Conservation (phyloP, 495 filamentous ascomycete genomes). For the Aeminium ludgeri region DNA sequence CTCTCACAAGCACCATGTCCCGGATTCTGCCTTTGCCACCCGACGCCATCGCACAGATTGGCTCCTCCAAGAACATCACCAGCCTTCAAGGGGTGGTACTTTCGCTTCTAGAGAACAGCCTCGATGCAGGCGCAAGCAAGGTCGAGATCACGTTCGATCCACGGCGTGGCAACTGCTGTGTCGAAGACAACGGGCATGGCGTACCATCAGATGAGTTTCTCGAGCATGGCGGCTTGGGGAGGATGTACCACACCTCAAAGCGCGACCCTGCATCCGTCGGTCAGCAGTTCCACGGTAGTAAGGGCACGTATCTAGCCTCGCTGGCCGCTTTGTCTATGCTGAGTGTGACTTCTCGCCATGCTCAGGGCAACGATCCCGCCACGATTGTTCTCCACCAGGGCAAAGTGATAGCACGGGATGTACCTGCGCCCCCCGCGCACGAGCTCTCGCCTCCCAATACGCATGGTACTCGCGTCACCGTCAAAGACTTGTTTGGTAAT, state of each 20-base stretch:
- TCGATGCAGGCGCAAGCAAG: conserved; percentile 63
- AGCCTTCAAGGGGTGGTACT: conserved; percentile 55
- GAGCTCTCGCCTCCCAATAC: conserved; percentile 31
- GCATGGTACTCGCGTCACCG: conserved; percentile 64
- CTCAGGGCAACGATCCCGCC: conserved; percentile 44
- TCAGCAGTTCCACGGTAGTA: conserved; percentile 39
- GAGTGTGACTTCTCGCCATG: conserved; percentile 62
- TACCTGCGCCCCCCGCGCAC: conserved; percentile 46
- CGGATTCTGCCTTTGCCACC: conserved; percentile 53
- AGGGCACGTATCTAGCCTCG: conserved; percentile 64
- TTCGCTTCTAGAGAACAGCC: conserved; percentile 67
- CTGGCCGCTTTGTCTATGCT: conserved; percentile 61
- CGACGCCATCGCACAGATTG: conserved; percentile 69
- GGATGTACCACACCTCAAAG: conserved; percentile 69
- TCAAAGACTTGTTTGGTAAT: conserved; percentile 81
- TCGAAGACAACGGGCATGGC: conserved; percentile 79
- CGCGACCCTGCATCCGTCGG: conserved; percentile 21
- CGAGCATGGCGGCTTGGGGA: conserved; percentile 54
- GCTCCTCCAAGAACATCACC: conserved; percentile 64
- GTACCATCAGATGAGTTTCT: conserved; percentile 57
- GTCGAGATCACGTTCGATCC: conserved; percentile 62
- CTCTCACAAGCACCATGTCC: conserved; percentile 4
- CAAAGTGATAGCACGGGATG: conserved; percentile 46
- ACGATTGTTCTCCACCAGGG: conserved; percentile 56
- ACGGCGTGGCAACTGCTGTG: conserved; percentile 54